These are phyloP conservation scores for Penicillium goetzii DNA, from an alignment of 495 filamentous ascomycete species.

Conservation along the genomic window DNA sequence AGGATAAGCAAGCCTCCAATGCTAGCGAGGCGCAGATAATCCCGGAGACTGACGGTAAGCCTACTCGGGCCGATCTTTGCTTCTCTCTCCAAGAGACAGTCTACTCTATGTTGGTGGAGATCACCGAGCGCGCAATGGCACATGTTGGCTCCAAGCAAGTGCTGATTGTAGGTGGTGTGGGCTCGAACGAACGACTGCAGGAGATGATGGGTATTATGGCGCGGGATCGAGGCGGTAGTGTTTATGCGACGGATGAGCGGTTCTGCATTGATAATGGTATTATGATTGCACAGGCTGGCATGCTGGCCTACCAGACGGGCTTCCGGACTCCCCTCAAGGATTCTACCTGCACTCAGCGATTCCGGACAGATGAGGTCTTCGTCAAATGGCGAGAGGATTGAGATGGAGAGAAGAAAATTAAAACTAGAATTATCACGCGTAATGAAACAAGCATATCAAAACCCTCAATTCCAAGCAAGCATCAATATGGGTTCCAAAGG, in stretches of 20 bases:
- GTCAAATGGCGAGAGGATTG: slow-evolving; percentile 80
- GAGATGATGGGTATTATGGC: slow-evolving; percentile 99
- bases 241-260: slow-evolving; percentile 93
- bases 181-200: slow-evolving; percentile 94
- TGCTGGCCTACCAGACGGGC: slow-evolving; percentile 81
- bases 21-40: slow-evolving; percentile 29
- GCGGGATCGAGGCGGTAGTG: slow-evolving; percentile 81
- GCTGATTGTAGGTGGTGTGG: slow-evolving; percentile 94
- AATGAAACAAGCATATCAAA: slow-evolving; percentile 22
- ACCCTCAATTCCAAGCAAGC: too few species aligned
- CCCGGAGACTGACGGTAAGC: slow-evolving; percentile 33
- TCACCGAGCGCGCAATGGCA: slow-evolving; percentile 97
- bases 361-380: slow-evolving; percentile 91
- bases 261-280: slow-evolving; percentile 99
- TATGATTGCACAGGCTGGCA: slow-evolving; percentile 97
- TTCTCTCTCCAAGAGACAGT: slow-evolving; percentile 95
- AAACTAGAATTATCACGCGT: slow-evolving; percentile 27
- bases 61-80: slow-evolving; percentile 87
- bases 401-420: neutral
- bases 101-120: slow-evolving; percentile 96
- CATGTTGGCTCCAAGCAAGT: slow-evolving; percentile 92
- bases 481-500: too few species aligned
- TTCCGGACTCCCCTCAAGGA: slow-evolving; percentile 77
- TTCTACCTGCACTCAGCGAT: slow-evolving; percentile 89
- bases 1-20: slow-evolving; percentile 27